Evolutionary conservation across 495 filamentous ascomycete species (phyloP).

Genomic region (Haplographium delicatum): DNA sequence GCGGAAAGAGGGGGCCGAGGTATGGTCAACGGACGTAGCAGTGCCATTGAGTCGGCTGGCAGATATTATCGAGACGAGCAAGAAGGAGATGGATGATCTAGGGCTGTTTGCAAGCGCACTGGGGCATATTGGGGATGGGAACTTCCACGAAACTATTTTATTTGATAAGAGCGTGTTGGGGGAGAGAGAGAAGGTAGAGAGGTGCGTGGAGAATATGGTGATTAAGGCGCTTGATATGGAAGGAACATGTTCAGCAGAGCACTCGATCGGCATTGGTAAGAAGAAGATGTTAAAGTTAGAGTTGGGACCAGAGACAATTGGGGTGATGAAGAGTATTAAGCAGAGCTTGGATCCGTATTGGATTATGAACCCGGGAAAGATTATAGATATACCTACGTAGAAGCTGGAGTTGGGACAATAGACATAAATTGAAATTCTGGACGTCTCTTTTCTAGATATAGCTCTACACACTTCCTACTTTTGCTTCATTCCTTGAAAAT

Average conservation of each 20-base stretch:
- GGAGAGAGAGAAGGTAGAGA: slow-evolving; percentile 68
- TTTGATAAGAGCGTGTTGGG: slow-evolving; percentile 63
- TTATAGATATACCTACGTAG: slow-evolving; percentile 60
- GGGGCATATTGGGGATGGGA: slow-evolving; percentile 78
- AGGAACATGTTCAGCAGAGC: slow-evolving; percentile 88
- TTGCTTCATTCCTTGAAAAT: no score
- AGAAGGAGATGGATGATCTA: slow-evolving; percentile 80
- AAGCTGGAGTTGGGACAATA: not conserved
- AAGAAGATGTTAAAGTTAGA: slow-evolving; percentile 69
- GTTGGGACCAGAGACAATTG: slow-evolving; percentile 71
- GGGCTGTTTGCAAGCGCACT: slow-evolving; percentile 82
- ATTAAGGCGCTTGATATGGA: slow-evolving; percentile 86
- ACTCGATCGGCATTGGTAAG: slow-evolving; percentile 82
- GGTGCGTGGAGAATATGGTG: slow-evolving; percentile 83
- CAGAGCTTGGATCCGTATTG: slow-evolving; percentile 73
- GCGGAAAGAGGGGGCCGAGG: slow-evolving; percentile 51
- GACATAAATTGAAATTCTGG: no score
- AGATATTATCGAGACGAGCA: slow-evolving; percentile 85
- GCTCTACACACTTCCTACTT: no score
- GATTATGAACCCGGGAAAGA: slow-evolving; percentile 89
- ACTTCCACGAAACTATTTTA: slow-evolving; percentile 87
- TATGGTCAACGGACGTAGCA: slow-evolving; percentile 77
- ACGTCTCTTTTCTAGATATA: no score
- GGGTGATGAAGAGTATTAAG: slow-evolving; percentile 82
- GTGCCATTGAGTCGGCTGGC: slow-evolving; percentile 81